Evolutionary conservation across 352 stramenopile species (phyloP).

Genomic region (Pythium phragmitis): DNA sequence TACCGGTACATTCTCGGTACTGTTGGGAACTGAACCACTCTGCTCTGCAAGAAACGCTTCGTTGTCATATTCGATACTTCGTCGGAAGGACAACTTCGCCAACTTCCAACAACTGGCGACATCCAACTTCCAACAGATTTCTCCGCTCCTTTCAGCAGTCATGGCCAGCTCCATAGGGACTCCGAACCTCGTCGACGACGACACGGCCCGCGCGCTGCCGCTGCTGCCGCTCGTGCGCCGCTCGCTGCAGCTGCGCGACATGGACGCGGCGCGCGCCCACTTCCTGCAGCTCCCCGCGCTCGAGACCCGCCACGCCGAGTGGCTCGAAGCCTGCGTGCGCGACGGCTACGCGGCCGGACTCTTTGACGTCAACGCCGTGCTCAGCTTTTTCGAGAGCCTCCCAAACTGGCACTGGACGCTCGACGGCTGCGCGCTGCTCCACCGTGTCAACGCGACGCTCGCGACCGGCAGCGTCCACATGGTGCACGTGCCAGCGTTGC

Average conservation of each 20-base stretch:
- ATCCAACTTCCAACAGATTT: slow-evolving; percentile 7
- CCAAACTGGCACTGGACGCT: slow-evolving; percentile 72
- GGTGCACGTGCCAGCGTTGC: slow-evolving; percentile 52
- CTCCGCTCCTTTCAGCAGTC: not conserved
- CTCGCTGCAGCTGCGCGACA: slow-evolving; percentile 50
- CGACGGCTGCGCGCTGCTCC: slow-evolving; percentile 62
- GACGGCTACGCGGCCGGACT: slow-evolving; percentile 66
- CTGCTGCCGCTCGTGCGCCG: slow-evolving; percentile 21
- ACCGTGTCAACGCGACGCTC: slow-evolving; percentile 51
- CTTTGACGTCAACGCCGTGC: slow-evolving; percentile 59
- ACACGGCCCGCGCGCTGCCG: slow-evolving; percentile 4
- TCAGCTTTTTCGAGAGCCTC: slow-evolving; percentile 69
- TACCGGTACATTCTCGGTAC: too few relatives aligned
- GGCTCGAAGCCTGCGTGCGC: slow-evolving; percentile 53
- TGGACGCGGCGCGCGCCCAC: slow-evolving; percentile 45
- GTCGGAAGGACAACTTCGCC: too few relatives aligned
- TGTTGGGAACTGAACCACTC: too few relatives aligned
- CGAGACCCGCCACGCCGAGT: slow-evolving; percentile 35
- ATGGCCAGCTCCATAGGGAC: not conserved
- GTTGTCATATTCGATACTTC: too few relatives aligned
- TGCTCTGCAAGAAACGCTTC: too few relatives aligned
- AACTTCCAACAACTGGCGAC: not conserved
- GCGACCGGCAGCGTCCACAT: slow-evolving; percentile 31
- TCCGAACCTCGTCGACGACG: not conserved
- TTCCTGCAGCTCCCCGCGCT: slow-evolving; percentile 67